These are phyloP conservation scores for Lepiota brunneoincarnata DNA, from an alignment of 768 basidiomycete genomes.

Conservation along the genomic window DNA sequence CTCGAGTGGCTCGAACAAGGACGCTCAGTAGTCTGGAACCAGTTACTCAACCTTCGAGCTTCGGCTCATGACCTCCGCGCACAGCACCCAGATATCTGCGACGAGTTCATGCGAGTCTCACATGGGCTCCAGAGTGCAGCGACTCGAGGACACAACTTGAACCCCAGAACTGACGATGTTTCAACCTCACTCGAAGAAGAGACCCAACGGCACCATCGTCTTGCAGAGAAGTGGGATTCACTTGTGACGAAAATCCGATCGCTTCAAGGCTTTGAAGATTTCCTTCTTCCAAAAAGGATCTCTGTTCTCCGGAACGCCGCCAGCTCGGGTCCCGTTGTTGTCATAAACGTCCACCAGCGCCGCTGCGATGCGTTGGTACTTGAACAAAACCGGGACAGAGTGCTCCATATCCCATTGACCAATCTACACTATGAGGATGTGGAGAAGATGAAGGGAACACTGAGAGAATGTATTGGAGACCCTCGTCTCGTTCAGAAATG, in stretches of 20 bases:
- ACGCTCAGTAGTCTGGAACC: not conserved
- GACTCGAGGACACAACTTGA: not conserved
- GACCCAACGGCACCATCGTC: not conserved
- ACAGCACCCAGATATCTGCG: conserved; percentile 2
- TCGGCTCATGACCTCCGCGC: conserved; percentile 6
- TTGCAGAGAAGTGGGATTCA: conserved; percentile 3
- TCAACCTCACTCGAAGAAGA: not conserved
- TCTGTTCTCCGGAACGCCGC: not conserved
- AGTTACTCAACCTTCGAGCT: too few species aligned
- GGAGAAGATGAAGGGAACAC: not conserved
- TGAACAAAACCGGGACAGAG: not conserved
- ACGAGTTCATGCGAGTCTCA: too few species aligned
- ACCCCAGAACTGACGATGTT: too few species aligned
- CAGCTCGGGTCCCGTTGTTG: not conserved
- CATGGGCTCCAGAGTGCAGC: not conserved
- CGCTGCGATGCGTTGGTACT: not conserved
- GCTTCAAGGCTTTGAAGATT: not conserved
- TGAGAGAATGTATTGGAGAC: not conserved
- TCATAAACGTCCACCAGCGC: not conserved
- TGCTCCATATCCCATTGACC: conserved; percentile 4
- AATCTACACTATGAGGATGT: not conserved
- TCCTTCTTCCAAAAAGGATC: not conserved
- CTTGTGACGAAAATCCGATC: not conserved
- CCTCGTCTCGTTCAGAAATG: not conserved
- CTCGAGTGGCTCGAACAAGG: conserved; percentile 2